Conservation (phyloP, 306 rosid species). For the Myrica gale region DNA sequence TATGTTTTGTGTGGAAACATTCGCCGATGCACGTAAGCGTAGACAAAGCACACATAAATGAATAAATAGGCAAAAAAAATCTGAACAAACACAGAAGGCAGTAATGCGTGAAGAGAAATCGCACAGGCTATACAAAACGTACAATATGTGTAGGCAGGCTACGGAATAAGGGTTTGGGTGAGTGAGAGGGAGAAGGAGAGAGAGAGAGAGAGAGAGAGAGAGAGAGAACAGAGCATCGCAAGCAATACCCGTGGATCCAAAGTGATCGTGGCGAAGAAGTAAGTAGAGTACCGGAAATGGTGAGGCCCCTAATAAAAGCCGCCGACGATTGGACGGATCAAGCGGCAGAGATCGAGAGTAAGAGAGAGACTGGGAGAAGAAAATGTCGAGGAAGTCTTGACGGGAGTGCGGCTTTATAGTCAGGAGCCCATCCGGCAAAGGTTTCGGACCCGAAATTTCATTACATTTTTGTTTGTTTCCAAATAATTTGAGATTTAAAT, state of each 20-base stretch:
- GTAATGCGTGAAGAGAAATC: neutral
- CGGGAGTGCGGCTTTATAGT: neutral
- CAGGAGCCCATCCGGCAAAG: too few relatives aligned
- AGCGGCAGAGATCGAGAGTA: neutral
- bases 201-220: neutral
- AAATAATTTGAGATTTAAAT: too few relatives aligned
- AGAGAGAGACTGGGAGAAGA: neutral
- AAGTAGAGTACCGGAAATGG: neutral
- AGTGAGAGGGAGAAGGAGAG: neutral
- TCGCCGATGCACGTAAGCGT: neutral
- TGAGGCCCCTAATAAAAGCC: neutral
- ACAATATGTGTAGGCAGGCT: neutral
- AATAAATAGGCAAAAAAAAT: neutral
- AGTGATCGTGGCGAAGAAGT: slow-evolving; percentile 2
- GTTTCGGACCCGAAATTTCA: slow-evolving; percentile 25
- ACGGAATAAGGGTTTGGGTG: neutral
- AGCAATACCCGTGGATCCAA: slow-evolving; percentile 14
- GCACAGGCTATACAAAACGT: neutral
- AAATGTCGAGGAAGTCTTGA: neutral
- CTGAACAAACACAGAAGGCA: neutral
- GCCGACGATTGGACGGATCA: neutral
- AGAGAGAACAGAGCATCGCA: neutral
- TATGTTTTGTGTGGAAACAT: too few relatives aligned
- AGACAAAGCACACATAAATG: neutral
- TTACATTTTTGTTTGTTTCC: too few relatives aligned